Conservation (phyloP, 768 basidiomycete species). For the Coprinopsis cinerea region DNA sequence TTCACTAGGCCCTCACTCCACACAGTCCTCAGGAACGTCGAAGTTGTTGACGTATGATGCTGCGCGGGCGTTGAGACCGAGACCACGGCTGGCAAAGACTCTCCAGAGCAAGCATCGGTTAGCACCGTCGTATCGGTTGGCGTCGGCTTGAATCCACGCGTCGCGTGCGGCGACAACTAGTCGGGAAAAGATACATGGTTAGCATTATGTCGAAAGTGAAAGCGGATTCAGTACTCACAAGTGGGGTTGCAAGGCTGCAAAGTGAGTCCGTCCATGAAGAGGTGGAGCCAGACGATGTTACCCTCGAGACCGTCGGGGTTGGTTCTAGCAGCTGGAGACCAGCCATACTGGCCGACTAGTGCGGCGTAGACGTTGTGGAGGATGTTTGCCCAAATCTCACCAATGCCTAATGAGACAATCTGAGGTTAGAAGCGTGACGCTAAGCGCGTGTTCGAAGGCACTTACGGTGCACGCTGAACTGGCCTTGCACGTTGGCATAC, state of each 20-base stretch:
- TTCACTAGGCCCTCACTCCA: too few species aligned
- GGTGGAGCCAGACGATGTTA: conserved; percentile 41
- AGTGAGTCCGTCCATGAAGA: conserved; percentile 41
- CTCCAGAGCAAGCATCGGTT: conserved; percentile 24
- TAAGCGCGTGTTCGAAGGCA: not conserved
- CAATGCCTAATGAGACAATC: conserved; percentile 30
- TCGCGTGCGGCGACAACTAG: conserved; percentile 17
- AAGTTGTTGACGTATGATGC: too few species aligned
- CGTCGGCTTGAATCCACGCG: conserved; percentile 20
- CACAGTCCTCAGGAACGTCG: too few species aligned
- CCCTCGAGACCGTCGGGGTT: conserved; percentile 34
- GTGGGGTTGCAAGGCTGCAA: conserved; percentile 45
- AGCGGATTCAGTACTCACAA: conserved; percentile 20
- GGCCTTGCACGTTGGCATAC: not conserved
- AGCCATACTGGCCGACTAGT: conserved; percentile 28
- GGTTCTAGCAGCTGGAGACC: conserved; percentile 30
- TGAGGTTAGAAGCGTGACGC: not conserved
- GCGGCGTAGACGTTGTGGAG: conserved; percentile 36
- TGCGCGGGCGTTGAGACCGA: conserved; percentile 19
- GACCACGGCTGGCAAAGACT: conserved; percentile 23
- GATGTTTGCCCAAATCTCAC: conserved; percentile 46
- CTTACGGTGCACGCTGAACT: conserved; percentile 3
- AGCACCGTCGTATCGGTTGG: conserved; percentile 19
- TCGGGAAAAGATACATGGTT: not conserved
- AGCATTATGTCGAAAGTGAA: not conserved